phyloP scores from a whole-genome alignment of 169 alveolate species.

The Plasmodium malariae region DNA sequence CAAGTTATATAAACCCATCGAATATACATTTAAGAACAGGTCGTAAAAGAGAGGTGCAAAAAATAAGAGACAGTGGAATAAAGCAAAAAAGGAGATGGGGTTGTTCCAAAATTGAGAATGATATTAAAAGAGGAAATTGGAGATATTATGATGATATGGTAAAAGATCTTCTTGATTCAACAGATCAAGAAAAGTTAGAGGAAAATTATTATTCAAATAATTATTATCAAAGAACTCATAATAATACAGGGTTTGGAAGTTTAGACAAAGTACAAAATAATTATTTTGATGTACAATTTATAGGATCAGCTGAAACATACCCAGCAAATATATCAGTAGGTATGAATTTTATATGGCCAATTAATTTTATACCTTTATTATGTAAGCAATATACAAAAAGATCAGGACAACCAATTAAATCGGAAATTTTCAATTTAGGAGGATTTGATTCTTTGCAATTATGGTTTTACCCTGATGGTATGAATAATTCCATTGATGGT shows the following conservation, averaged over 20 bases:
- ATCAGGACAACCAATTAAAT: slow-evolving; percentile 89
- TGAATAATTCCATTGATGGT: slow-evolving; percentile 84
- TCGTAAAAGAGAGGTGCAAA: slow-evolving; percentile 83
- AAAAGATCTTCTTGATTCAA: slow-evolving; percentile 65
- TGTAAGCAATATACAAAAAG: slow-evolving; percentile 85
- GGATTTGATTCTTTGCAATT: slow-evolving; percentile 91
- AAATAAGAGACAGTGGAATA: slow-evolving; percentile 81
- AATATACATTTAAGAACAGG: slow-evolving; percentile 86
- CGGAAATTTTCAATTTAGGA: slow-evolving; percentile 87
- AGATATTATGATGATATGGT: slow-evolving; percentile 78
- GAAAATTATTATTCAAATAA: slow-evolving; percentile 72
- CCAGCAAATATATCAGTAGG: slow-evolving; percentile 88
- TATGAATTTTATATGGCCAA: slow-evolving; percentile 87
- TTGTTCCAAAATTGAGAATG: slow-evolving; percentile 80
- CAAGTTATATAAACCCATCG: slow-evolving; percentile 83
- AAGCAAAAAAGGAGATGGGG: slow-evolving; percentile 85
- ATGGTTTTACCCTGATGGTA: slow-evolving; percentile 91
- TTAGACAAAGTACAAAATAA: slow-evolving; percentile 82
- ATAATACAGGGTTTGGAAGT: slow-evolving; percentile 86
- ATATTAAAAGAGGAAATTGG: slow-evolving; percentile 88
- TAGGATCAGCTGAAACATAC: slow-evolving; percentile 88
- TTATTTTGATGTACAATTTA: slow-evolving; percentile 89
- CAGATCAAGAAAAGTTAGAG: slow-evolving; percentile 77
- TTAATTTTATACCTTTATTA: slow-evolving; percentile 88
- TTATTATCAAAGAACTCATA: slow-evolving; percentile 79